These are phyloP conservation scores for Hirsutella thompsonii DNA, from an alignment of 2,329 filamentous ascomycete genomes.

Conservation along the genomic window DNA sequence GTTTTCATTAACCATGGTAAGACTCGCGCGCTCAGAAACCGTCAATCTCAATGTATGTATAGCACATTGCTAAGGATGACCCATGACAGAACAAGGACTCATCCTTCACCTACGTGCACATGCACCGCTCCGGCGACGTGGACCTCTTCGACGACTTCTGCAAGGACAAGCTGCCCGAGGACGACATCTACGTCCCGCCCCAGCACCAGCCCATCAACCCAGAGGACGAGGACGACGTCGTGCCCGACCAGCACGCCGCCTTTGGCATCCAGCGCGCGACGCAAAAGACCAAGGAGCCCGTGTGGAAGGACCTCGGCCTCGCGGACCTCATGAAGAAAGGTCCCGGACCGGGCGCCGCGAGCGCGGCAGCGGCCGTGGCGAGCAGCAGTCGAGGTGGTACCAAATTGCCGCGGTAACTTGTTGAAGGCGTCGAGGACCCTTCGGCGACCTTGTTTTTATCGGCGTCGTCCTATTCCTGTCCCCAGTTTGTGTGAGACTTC, in stretches of 20 bases:
- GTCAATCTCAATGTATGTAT: too few relatives aligned
- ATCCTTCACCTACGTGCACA: constrained; percentile 62
- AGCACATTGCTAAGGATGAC: too few relatives aligned
- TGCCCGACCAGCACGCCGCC: constrained; percentile 77
- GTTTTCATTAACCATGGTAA: too few relatives aligned
- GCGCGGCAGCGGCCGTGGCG: constrained; percentile 4
- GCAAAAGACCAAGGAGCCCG: constrained; percentile 55
- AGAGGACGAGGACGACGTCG: constrained; percentile 79
- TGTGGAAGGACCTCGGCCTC: constrained; percentile 72
- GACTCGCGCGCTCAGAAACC: too few relatives aligned
- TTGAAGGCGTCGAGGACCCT: too few relatives aligned
- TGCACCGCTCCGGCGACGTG: constrained; percentile 57
- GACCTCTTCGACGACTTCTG: constrained; percentile 71
- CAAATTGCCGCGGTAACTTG: constrained; percentile 13
- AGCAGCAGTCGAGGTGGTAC: constrained; percentile 4
- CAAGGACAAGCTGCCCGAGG: constrained; percentile 55
- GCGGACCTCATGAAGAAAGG: constrained; percentile 55
- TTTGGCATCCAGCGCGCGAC: constrained; percentile 78
- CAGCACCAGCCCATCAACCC: constrained; percentile 74
- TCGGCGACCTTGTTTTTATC: too few relatives aligned
- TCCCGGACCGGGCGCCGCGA: constrained; percentile 20
- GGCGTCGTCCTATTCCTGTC: too few relatives aligned
- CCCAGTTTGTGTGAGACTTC: too few relatives aligned
- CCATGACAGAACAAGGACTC: constrained; percentile 55
- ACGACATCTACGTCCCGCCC: constrained; percentile 72